A percentile compares a stretch with the other conserved stretches of the same genome.
Evolutionary conservation across 306 rosid species (phyloP).

Genomic region (Begonia masoniana): DNA sequence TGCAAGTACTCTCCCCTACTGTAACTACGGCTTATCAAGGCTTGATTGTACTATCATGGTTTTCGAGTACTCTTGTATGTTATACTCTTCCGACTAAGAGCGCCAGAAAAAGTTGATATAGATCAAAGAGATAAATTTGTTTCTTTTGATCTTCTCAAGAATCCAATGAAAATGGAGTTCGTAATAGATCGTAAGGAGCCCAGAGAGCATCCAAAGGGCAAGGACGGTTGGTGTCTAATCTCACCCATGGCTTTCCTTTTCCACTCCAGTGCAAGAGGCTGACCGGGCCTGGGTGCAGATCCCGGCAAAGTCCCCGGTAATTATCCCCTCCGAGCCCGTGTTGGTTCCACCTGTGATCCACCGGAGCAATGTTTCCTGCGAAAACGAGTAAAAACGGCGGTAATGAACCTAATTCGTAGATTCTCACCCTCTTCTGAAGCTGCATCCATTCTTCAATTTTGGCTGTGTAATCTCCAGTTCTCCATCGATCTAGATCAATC

Average conservation of each 20-base stretch:
- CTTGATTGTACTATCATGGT: no score
- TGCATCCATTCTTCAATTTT: constrained; percentile 91
- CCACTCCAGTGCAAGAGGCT: constrained; percentile 95
- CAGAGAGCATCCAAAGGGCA: constrained; percentile 91
- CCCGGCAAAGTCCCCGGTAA: constrained; percentile 58
- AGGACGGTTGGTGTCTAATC: constrained; percentile 72
- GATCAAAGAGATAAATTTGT: not conserved
- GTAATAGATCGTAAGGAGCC: constrained; percentile 80
- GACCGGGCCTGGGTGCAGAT: constrained; percentile 83
- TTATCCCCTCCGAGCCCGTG: constrained; percentile 87
- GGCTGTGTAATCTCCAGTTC: constrained; percentile 42
- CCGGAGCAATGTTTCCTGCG: constrained; percentile 52
- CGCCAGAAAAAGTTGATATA: no score
- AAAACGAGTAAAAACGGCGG: constrained; percentile 75
- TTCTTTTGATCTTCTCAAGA: constrained; percentile 15
- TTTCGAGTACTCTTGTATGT: no score
- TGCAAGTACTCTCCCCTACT: no score
- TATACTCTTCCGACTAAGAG: no score
- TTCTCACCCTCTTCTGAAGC: constrained; percentile 63
- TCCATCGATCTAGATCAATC: constrained; percentile 70
- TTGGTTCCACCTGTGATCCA: constrained; percentile 82
- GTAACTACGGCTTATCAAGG: no score
- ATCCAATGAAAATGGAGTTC: constrained; percentile 60
- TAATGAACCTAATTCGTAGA: constrained; percentile 70
- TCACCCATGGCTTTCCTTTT: constrained; percentile 85